Base-by-base conservation (phyloP, 306 rosid species). In the Vigna trinervia region DNA sequence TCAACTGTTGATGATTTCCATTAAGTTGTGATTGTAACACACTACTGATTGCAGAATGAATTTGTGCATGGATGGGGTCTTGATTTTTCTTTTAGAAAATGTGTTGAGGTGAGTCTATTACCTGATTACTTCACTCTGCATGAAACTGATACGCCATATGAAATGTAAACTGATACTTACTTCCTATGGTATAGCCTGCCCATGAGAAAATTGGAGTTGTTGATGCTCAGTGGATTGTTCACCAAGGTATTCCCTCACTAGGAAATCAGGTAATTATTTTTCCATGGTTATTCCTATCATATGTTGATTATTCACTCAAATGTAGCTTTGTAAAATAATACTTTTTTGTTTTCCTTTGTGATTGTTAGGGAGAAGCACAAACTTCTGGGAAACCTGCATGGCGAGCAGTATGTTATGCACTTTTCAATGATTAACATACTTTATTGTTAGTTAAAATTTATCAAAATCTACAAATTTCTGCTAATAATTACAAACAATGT, bases 31-130 rank as follows among this genome's bases (percentile, higher is more conserved):
- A 59, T 62, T 64, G 14, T 58, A 28, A 63, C 75, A 38, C 56
- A 17, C 14, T 74, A 46, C 19, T 58, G 32, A 43, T 81, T 86
- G 80, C 90, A 94, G 98, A 95, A 92, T 86, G 98, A 95, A 85
- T 88, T 95, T 84, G 91, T 95, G 70, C 98, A 95, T 51, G 98
- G 98, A 0, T 92, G 98, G 98, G 98, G 98, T 66, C 98, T 95
- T 75, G 98, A 95, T 75, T 92, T 95, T 89, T 86, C 97, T 73
- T 89, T 95, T 36, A 87, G 98, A 82, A 95, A 87, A 88, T 95
- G 98, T 78, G 97, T 95, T 12, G 97, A 95, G 92, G 98, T 89
- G 52, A 83, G 88, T 57, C 66, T 75, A 12, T 65, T 69, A 59
- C 43, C 46, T 66, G n/a, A 34, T 41, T 51, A 38, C 71, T n/a